Evolutionary conservation across 2,329 filamentous ascomycete genomes (phyloP), one percentile per base, ranked within the genome.

Genomic region (Cryphonectria naterciae): DNA sequence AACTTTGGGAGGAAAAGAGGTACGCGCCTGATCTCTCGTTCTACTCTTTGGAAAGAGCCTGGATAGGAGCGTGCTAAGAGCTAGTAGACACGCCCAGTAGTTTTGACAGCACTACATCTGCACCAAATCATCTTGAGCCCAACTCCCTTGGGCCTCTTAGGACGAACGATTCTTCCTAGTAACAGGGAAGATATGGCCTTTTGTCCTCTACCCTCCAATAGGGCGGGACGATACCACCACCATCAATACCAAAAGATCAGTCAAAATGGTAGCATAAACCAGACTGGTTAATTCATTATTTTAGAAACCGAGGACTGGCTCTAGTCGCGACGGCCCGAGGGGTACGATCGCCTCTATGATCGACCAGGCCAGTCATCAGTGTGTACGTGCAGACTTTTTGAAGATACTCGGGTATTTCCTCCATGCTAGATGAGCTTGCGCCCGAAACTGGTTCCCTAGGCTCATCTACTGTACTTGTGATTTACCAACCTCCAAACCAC

Each of bases 401-500:
- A 43, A 49, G 22, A 5, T 19, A 6, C 19, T 67, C 64, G 4
- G 46, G 22, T 22, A 67, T 58, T 1, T 32, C 28, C 7, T 67
- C 39, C n/a, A 65, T 35, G 28, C 32, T 19, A 65, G 41, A 64
- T 28, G 39, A 25, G 6, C 61, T n/a, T 64, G n/a, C 8, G 25
- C n/a, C 37, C 7, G 39, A 15, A 28, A 13, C 19, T 46, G 39
- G 61, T 64, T 32, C 35, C n/a, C 43, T 52, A 11, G 43, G 43
- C 41, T 35, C 63, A 58, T n/a, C 52, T 25, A 17, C 67, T 28
- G 54, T 67, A 60, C 6, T 19, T 35, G 46, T 70, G 39, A 56
- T 43, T 35, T 52, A 58, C 32, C 43, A 52, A 28, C 41, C 41
- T 52, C 43, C 25, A n/a, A 35, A 17, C 28, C 8, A 65, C 28